Conservation (phyloP, 768 basidiomycete species). For the Pisolithus marmoratus region DNA sequence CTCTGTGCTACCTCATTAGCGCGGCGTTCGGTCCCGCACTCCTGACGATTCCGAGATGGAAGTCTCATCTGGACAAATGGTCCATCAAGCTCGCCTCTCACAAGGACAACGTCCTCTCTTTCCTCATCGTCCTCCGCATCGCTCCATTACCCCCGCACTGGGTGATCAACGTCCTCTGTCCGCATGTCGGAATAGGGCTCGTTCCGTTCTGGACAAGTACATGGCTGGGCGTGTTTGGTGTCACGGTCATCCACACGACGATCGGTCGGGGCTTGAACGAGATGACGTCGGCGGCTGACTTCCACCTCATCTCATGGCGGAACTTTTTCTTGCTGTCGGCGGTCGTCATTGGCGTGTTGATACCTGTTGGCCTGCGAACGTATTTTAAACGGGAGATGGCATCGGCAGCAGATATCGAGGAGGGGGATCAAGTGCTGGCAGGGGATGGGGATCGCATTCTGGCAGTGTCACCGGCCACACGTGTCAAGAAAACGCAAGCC, state of each 20-base stretch:
- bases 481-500: slow-evolving; percentile 37
- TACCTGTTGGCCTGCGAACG: slow-evolving; percentile 85
- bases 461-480: slow-evolving; percentile 49
- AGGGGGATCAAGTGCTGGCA: too few relatives aligned
- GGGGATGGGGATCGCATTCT: slow-evolving; percentile 32
- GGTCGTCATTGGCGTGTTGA: slow-evolving; percentile 86
- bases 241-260: slow-evolving; percentile 90
- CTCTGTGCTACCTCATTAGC: slow-evolving; percentile 89
- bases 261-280: slow-evolving; percentile 91
- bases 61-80: slow-evolving; percentile 78
- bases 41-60: slow-evolving; percentile 81
- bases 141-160: slow-evolving; percentile 94
- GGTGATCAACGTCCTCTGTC: slow-evolving; percentile 91
- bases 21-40: slow-evolving; percentile 90
- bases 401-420: slow-evolving; percentile 32
- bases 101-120: slow-evolving; percentile 82
- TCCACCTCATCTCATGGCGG: slow-evolving; percentile 86
- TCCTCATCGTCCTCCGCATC: slow-evolving; percentile 91
- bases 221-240: slow-evolving; percentile 86
- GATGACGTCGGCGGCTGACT: slow-evolving; percentile 92
- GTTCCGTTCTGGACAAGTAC: slow-evolving; percentile 87
- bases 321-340: slow-evolving; percentile 85
- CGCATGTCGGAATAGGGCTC: slow-evolving; percentile 84
- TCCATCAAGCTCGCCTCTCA: slow-evolving; percentile 70
- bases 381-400: slow-evolving; percentile 67